phyloP scores from a whole-genome alignment of 1,284 basidiomycete genomes.

The Cryptococcus sp. region DNA sequence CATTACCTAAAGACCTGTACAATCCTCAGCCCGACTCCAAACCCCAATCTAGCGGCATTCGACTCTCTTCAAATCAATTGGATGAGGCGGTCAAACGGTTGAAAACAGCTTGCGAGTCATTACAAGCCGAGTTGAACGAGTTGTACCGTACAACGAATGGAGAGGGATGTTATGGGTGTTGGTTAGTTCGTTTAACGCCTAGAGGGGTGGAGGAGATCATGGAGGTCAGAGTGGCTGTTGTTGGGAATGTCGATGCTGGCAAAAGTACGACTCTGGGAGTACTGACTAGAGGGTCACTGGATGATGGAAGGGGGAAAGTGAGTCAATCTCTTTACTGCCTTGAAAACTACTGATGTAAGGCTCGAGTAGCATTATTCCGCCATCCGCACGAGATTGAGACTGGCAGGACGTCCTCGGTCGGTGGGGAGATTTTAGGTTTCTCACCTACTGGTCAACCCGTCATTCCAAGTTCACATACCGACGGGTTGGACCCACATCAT shows the following conservation, averaged over 20 bases:
- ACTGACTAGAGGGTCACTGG: slow-evolving; percentile 65
- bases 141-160: slow-evolving; percentile 29
- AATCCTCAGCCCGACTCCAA: slow-evolving; percentile 13
- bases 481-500: slow-evolving; percentile 69
- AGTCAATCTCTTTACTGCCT: slow-evolving; percentile 4
- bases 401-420: slow-evolving; percentile 88
- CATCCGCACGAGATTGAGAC: slow-evolving; percentile 98
- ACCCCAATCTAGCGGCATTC: slow-evolving; percentile 17
- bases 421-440: slow-evolving; percentile 94
- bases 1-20: slow-evolving; percentile 21
- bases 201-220: slow-evolving; percentile 50
- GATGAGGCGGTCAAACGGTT: slow-evolving; percentile 25
- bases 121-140: slow-evolving; percentile 40
- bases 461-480: slow-evolving; percentile 56
- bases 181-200: slow-evolving; percentile 41
- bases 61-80: slow-evolving; percentile 20
- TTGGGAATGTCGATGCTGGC: slow-evolving; percentile 81
- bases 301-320: slow-evolving; percentile 83
- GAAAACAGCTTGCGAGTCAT: slow-evolving; percentile 14
- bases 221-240: slow-evolving; percentile 90
- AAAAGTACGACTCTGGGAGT: slow-evolving; percentile 87
- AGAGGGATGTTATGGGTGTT: slow-evolving; percentile 28
- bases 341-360: slow-evolving; percentile 36
- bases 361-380: slow-evolving; percentile 85
- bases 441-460: slow-evolving; percentile 68